Evolutionary conservation across 192 early-diverging fungal species (phyloP).

Genomic region (Umbelopsis sp.): DNA sequence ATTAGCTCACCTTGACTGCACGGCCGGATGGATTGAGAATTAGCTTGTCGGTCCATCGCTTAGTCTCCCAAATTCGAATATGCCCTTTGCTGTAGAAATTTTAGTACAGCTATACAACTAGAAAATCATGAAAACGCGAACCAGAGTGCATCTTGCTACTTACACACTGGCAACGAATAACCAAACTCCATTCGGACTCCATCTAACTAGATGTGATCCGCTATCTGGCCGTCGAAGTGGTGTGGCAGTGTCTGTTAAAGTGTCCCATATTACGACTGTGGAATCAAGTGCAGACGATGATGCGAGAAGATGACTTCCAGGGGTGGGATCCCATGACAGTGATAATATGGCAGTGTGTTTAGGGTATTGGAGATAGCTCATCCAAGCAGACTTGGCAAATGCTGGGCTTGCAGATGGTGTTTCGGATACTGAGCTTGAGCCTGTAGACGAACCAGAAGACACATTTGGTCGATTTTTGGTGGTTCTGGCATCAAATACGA

Average conservation of each 20-base stretch:
- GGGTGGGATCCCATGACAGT: conserved; percentile 53
- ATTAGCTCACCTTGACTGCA: conserved; percentile 40
- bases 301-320: conserved; percentile 49
- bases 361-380: conserved; percentile 44
- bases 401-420: neutral
- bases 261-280: conserved; percentile 52
- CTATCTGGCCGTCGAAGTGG: conserved; percentile 40
- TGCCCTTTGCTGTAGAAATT: conserved; percentile 28
- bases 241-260: conserved; percentile 33
- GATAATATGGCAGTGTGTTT: conserved; percentile 42
- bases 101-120: neutral
- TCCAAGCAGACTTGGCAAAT: conserved; percentile 34
- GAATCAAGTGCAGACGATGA: conserved; percentile 37
- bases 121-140: too few species aligned
- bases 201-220: conserved; percentile 41
- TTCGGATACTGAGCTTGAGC: neutral
- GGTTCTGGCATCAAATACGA: conserved; percentile 1
- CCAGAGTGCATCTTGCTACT: neutral
- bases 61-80: conserved; percentile 56
- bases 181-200: conserved; percentile 57
- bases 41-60: conserved; percentile 42
- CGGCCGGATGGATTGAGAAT: conserved; percentile 34
- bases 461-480: neutral
- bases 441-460: conserved; percentile 6
- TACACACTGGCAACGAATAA: conserved; percentile 48